Conservation (phyloP, 768 basidiomycete species). For the Naematelia encephala region DNA sequence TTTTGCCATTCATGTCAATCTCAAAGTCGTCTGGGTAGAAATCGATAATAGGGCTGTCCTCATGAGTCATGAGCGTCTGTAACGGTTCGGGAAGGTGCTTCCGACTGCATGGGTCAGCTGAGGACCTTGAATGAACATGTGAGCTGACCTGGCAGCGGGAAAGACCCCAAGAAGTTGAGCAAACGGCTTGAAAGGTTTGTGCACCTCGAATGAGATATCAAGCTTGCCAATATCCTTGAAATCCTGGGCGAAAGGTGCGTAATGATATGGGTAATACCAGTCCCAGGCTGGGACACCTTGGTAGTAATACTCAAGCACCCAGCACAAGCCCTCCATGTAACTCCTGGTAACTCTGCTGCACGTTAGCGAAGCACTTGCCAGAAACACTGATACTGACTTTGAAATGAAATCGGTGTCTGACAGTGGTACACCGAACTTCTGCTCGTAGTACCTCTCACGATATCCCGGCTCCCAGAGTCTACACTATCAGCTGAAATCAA, state of each 20-base stretch:
- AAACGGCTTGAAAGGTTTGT: constrained; percentile 90
- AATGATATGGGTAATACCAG: constrained; percentile 99
- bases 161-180: constrained; percentile 99
- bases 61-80: constrained; percentile 80
- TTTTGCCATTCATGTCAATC: constrained; percentile 99
- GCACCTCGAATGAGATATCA: constrained; percentile 72
- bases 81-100: constrained; percentile 82
- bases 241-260: constrained; percentile 95
- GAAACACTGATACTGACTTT: constrained; percentile 55
- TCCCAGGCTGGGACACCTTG: constrained; percentile 96
- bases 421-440: constrained; percentile 79
- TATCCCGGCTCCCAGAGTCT: constrained; percentile 97
- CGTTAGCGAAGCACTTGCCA: not conserved
- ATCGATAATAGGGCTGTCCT: constrained; percentile 87
- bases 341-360: constrained; percentile 63
- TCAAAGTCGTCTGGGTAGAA: constrained; percentile 91
- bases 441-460: constrained; percentile 85
- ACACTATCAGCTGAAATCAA: not conserved
- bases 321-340: constrained; percentile 92
- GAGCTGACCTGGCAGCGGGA: constrained; percentile 69
- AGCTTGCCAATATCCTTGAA: constrained; percentile 75
- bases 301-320: constrained; percentile 97
- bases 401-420: constrained; percentile 70
- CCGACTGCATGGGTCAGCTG: constrained; percentile 58
- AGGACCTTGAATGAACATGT: not conserved